phyloP scores from a whole-genome alignment of 192 early-diverging fungal species.

The Coemansia sp. region DNA sequence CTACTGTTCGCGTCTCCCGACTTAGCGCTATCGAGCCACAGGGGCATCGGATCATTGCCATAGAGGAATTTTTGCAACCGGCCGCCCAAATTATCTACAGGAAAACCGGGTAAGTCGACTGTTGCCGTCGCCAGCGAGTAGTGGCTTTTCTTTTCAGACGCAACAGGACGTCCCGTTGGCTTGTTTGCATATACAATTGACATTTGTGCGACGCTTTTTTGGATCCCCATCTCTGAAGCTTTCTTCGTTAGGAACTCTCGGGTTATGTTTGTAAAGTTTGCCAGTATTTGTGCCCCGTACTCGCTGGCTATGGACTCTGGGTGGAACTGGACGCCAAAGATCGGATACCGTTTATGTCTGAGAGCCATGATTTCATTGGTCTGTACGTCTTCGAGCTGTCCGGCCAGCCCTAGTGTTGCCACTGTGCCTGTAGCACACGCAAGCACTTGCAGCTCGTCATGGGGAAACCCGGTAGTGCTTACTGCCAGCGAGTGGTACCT shows the following conservation, averaged over 20 bases:
- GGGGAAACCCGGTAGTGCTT: constrained; percentile 37
- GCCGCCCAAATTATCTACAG: background rate
- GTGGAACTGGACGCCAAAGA: constrained; percentile 95
- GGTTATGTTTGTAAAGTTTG: constrained; percentile 63
- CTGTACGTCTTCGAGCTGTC: background rate
- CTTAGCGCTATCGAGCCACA: constrained; percentile 71
- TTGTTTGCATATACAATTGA: background rate
- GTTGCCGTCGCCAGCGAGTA: background rate
- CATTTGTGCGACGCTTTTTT: background rate
- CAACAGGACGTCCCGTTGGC: background rate
- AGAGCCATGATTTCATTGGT: constrained; percentile 75
- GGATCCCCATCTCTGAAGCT: background rate
- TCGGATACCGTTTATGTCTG: constrained; percentile 63
- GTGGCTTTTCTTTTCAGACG: background rate
- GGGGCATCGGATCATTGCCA: constrained; percentile 31
- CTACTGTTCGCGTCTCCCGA: background rate
- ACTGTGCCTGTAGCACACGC: constrained; percentile 26
- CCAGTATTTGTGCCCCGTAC: constrained; percentile 65
- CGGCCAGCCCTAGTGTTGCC: background rate
- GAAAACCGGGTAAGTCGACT: background rate
- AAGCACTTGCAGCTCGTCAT: constrained; percentile 24
- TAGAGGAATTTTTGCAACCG: constrained; percentile 22
- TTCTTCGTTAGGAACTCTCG: background rate
- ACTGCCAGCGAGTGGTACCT: constrained; percentile 91
- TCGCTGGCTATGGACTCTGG: constrained; percentile 93